Percentiles rank a stretch among this genome's conserved stretches.
These are phyloP conservation scores for Malassezia brasiliensis DNA, from an alignment of 1,284 basidiomycete genomes.

Conservation along the genomic window DNA sequence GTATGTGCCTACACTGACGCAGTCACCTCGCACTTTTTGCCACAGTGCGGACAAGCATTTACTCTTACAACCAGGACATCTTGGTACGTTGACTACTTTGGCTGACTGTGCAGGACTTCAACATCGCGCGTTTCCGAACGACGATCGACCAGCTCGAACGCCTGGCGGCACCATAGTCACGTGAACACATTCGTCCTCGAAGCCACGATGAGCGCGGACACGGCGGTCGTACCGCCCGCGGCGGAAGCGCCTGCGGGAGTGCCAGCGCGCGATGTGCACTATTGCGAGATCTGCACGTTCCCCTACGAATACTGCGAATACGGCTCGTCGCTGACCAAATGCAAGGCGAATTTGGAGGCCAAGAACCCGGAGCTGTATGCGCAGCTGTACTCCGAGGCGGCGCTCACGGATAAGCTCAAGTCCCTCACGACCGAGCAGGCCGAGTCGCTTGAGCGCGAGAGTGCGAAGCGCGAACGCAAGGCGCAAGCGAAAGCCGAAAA, in stretches of 20 bases:
- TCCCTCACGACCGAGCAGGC: conserved; percentile 41
- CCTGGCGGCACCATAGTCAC: conserved; percentile 19
- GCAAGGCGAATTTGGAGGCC: conserved; percentile 34
- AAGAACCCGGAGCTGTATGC: conserved; percentile 29
- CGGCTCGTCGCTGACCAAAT: conserved; percentile 35
- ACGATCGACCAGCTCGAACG: conserved; percentile 50
- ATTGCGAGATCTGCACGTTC: conserved; percentile 43
- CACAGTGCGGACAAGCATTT: conserved; percentile 67
- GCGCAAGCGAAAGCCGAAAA: conserved; percentile 44
- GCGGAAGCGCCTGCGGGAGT: conserved; percentile 1
- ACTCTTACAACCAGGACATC: conserved; percentile 65
- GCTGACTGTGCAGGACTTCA: conserved; percentile 58
- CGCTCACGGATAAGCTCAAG: conserved; percentile 34
- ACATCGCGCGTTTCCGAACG: conserved; percentile 69
- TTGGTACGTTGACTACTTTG: conserved; percentile 49
- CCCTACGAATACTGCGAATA: conserved; percentile 48
- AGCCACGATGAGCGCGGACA: conserved; percentile 9
- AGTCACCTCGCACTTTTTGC: conserved; percentile 64
- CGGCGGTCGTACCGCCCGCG: not conserved
- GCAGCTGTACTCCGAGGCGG: conserved; percentile 38
- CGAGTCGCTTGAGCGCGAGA: conserved; percentile 41
- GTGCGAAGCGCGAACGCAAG: conserved; percentile 44
- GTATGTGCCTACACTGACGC: not conserved
- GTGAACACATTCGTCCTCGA: not conserved
- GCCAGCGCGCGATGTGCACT: conserved; percentile 25